Evolutionary conservation across 768 basidiomycete species (phyloP), one percentile per base, ranked within the genome.

Genomic region (Auriculariales sp.): DNA sequence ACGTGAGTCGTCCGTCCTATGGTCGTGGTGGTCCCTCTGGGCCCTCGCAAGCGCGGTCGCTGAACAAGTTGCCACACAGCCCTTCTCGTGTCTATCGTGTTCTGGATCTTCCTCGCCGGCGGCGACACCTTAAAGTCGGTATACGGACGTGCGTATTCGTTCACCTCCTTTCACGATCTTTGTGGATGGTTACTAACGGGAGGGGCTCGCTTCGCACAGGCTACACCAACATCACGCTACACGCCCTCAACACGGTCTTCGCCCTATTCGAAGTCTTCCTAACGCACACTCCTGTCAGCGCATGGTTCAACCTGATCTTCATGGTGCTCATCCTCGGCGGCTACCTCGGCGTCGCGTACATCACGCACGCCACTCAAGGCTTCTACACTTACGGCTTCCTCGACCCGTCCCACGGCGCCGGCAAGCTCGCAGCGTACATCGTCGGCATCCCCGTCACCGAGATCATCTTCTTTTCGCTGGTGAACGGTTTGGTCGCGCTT

Each of bases 341-440:
- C 2, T 87, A 86, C 56, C 62, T 85, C 15, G 80, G 72, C 22
- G 63, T 86, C 0, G 83, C 82, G 10, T 87, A 85, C 55, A 71
- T 87, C 48, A 82, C 81, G 0, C 55, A 71, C 45, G 73, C 64
- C 0, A 72, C 74, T 0, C 79, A 81, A 57, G 74, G 75, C 0
- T 72, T 81, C 57, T 86, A 85, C 59, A 61, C 83, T 85, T 86
- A 85, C 60, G 45, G 59, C 10, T 86, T 85, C 68, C 73, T 86
- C 6, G 59, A 84, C 55, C 81, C 83, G 0, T 25, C 54, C 6
- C 62, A 57, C 14, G 59, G 74, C 50, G 59, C 64, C 22, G 66
- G 55, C 3, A 56, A 68, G 29, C 65, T 85, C 39, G 79, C 77
- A 0, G 78, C 61, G 0, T 85, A 83, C 58, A 76, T 84, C 56